These are phyloP conservation scores for Chondrostereum purpureum DNA, from an alignment of 1,284 basidiomycete species.

Conservation along the genomic window DNA sequence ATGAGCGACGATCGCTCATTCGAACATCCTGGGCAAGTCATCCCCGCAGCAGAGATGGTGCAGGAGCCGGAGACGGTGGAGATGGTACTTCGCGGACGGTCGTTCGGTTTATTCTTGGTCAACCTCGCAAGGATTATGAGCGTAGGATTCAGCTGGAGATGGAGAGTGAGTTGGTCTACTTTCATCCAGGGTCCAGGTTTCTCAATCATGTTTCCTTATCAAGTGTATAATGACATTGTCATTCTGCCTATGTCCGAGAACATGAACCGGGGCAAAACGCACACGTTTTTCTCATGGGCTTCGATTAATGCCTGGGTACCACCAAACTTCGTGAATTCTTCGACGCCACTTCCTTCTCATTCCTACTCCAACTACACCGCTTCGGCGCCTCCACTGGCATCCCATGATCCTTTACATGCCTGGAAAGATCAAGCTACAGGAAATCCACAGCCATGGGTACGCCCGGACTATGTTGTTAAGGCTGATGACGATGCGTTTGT, in stretches of 20 bases:
- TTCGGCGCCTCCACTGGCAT: slow-evolving; percentile 49
- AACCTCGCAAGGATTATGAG: slow-evolving; percentile 77
- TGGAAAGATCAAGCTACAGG: slow-evolving; percentile 43
- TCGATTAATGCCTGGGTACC: slow-evolving; percentile 90
- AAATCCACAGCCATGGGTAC: slow-evolving; percentile 54
- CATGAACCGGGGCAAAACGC: slow-evolving; percentile 88
- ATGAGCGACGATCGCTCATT: slow-evolving; percentile 85
- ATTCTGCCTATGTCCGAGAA: slow-evolving; percentile 84
- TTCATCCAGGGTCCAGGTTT: slow-evolving; percentile 1
- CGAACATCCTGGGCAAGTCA: slow-evolving; percentile 88
- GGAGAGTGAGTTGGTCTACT: slow-evolving; percentile 61
- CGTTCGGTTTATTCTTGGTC: slow-evolving; percentile 88
- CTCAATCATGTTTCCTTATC: slow-evolving; percentile 9
- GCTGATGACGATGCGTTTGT: slow-evolving; percentile 93
- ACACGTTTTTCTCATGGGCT: slow-evolving; percentile 86
- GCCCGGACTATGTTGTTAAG: slow-evolving; percentile 87
- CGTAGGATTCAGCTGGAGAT: slow-evolving; percentile 82
- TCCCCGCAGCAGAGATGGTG: slow-evolving; percentile 68
- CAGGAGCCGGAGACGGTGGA: slow-evolving; percentile 62
- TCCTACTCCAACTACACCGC: slow-evolving; percentile 56
- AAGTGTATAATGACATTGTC: slow-evolving; percentile 86
- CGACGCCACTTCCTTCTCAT: slow-evolving; percentile 37
- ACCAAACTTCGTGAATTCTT: slow-evolving; percentile 47
- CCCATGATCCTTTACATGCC: slow-evolving; percentile 57
- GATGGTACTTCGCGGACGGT: slow-evolving; percentile 80